Conservation (phyloP, 2,329 filamentous ascomycete genomes). For the Exophiala phaeomuriformis region DNA sequence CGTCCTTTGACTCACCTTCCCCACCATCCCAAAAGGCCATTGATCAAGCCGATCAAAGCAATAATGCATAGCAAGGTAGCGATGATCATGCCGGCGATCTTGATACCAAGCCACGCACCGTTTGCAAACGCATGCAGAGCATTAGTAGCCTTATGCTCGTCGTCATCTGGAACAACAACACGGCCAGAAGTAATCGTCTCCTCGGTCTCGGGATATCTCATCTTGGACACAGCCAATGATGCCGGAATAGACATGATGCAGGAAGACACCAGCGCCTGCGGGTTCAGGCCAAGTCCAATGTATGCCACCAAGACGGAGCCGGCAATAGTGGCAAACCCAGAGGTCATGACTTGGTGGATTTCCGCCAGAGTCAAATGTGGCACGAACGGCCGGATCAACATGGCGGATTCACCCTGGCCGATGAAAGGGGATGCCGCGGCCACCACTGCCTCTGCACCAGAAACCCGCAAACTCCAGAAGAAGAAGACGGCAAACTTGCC, state of each 20-base stretch:
- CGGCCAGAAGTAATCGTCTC: slow-evolving; percentile 76
- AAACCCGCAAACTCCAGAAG: slow-evolving; percentile 82
- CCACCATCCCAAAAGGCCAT: slow-evolving; percentile 77
- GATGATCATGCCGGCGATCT: slow-evolving; percentile 77
- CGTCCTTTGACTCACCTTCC: slow-evolving; percentile 63
- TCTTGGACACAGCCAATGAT: slow-evolving; percentile 79
- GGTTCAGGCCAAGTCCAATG: slow-evolving; percentile 72
- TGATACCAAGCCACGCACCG: slow-evolving; percentile 77
- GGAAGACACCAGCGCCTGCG: slow-evolving; percentile 77
- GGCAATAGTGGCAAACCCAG: slow-evolving; percentile 85
- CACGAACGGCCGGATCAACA: slow-evolving; percentile 84
- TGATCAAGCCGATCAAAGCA: slow-evolving; percentile 63
- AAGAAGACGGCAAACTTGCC: slow-evolving; percentile 82
- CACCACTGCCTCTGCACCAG: slow-evolving; percentile 87
- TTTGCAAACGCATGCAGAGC: slow-evolving; percentile 77
- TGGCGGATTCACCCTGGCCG: slow-evolving; percentile 86
- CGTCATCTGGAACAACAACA: slow-evolving; percentile 72
- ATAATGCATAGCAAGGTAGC: slow-evolving; percentile 77
- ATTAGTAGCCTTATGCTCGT: slow-evolving; percentile 69
- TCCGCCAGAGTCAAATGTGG: slow-evolving; percentile 79
- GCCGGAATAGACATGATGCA: slow-evolving; percentile 96
- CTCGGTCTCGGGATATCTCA: slow-evolving; percentile 82
- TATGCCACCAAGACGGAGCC: slow-evolving; percentile 82
- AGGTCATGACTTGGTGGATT: slow-evolving; percentile 87
- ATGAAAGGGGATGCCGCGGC: slow-evolving; percentile 90